phyloP scores from a whole-genome alignment of 2,329 filamentous ascomycete species.

The Monascus ruber region DNA sequence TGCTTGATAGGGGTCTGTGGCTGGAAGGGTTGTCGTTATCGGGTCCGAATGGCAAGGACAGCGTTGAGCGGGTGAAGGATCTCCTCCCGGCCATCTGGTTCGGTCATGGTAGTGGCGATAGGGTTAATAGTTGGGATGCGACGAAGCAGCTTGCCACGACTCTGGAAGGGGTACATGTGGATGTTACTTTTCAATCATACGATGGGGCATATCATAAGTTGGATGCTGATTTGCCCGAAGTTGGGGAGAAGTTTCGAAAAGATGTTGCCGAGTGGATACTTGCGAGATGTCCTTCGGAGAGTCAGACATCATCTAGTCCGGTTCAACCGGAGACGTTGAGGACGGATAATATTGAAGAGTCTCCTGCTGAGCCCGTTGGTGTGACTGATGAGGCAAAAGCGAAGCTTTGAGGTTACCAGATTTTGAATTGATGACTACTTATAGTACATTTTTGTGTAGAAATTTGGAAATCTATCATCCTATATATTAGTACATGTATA shows the following conservation, averaged over 20 bases:
- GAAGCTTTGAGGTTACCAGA: neutral
- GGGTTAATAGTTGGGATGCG: constrained; percentile 53
- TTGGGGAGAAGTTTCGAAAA: constrained; percentile 31
- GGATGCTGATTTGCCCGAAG: constrained; percentile 18
- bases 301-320: too few relatives aligned
- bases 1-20: constrained; percentile 61
- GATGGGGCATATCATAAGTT: constrained; percentile 66
- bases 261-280: constrained; percentile 60
- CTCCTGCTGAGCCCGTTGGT: neutral
- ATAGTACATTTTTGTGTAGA: too few relatives aligned
- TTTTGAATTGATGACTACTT: neutral
- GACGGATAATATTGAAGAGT: neutral
- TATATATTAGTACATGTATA: too few relatives aligned
- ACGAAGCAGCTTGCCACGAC: constrained; percentile 53
- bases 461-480: too few relatives aligned
- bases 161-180: constrained; percentile 54
- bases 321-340: neutral
- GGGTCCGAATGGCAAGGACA: constrained; percentile 4
- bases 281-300: constrained; percentile 3
- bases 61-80: constrained; percentile 14
- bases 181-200: constrained; percentile 63
- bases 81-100: constrained; percentile 56
- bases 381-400: neutral
- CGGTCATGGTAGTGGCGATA: constrained; percentile 65
- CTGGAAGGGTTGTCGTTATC: constrained; percentile 40